phyloP scores from a whole-genome alignment of 306 rosid genomes.

The Oxytropis ochrocephala region DNA sequence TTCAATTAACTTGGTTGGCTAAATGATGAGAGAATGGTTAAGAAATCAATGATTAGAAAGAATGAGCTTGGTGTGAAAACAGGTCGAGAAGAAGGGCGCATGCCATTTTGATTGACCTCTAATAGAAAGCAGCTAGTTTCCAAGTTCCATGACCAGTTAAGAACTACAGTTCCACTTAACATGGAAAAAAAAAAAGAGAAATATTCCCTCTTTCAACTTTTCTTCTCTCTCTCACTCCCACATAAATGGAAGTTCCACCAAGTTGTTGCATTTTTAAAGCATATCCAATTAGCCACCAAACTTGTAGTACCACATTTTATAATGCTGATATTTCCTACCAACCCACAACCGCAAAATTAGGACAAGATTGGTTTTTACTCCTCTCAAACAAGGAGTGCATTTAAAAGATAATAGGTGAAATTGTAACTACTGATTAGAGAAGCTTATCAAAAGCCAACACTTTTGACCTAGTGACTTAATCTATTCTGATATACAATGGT shows the following conservation, averaged over 20 bases:
- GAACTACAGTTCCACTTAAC: not conserved
- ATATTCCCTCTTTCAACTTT: not conserved
- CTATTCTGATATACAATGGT: no score
- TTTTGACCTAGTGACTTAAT: no score
- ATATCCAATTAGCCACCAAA: slow-evolving; percentile 4
- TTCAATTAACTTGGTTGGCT: slow-evolving; percentile 9
- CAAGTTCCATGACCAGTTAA: slow-evolving; percentile 19
- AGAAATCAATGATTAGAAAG: slow-evolving; percentile 16
- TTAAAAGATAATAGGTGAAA: no score
- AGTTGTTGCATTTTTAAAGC: slow-evolving; percentile 12
- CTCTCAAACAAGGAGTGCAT: no score
- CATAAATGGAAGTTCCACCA: not conserved
- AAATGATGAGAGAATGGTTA: slow-evolving; percentile 20
- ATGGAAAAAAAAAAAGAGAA: not conserved
- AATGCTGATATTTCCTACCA: slow-evolving; percentile 12
- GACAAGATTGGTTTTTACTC: no score
- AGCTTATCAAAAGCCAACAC: no score
- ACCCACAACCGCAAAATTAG: not conserved
- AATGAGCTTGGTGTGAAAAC: slow-evolving; percentile 24
- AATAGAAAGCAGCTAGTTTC: slow-evolving; percentile 44
- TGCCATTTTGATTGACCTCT: slow-evolving; percentile 19
- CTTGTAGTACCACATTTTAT: not conserved
- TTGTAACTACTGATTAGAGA: no score
- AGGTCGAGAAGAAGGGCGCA: slow-evolving; percentile 15
- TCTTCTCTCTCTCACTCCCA: not conserved